phyloP scores from a whole-genome alignment of 805 yeast genomes.

The Nakazawaea pomicola region DNA sequence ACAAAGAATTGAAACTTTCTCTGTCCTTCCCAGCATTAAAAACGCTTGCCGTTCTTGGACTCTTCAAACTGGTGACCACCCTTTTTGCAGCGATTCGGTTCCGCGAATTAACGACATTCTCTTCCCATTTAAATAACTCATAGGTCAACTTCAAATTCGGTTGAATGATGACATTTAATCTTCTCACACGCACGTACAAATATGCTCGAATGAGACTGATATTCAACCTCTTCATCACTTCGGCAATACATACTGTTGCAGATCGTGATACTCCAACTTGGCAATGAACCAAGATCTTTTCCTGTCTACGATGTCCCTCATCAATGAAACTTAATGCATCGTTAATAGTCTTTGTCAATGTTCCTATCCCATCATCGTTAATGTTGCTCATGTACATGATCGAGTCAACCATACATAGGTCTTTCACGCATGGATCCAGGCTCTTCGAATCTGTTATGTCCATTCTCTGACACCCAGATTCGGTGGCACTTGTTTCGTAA shows the following conservation, averaged over 20 bases:
- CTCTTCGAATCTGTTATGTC: slow-evolving; percentile 15
- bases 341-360: slow-evolving; percentile 56
- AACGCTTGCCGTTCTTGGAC: slow-evolving; percentile 3
- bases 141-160: slow-evolving; percentile 91
- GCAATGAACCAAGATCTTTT: slow-evolving; percentile 77
- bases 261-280: slow-evolving; percentile 94
- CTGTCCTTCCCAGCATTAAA: slow-evolving; percentile 1
- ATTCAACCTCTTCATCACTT: slow-evolving; percentile 74
- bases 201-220: slow-evolving; percentile 75
- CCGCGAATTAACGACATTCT: slow-evolving; percentile 20
- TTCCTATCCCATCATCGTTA: slow-evolving; percentile 90
- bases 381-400: slow-evolving; percentile 65
- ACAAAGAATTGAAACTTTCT: slow-evolving; percentile 10
- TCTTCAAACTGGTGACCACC: too few relatives aligned
- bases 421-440: slow-evolving; percentile 15
- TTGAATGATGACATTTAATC: slow-evolving; percentile 89
- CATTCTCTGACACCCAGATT: slow-evolving; percentile 25
- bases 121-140: slow-evolving; percentile 75
- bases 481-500: slow-evolving; percentile 16
- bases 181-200: slow-evolving; percentile 79
- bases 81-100: too few relatives aligned
- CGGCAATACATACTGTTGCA: slow-evolving; percentile 94
- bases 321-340: slow-evolving; percentile 65
- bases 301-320: slow-evolving; percentile 36
- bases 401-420: slow-evolving; percentile 33